phyloP scores from a whole-genome alignment of 495 filamentous ascomycete species.

The Xylaria venustula region DNA sequence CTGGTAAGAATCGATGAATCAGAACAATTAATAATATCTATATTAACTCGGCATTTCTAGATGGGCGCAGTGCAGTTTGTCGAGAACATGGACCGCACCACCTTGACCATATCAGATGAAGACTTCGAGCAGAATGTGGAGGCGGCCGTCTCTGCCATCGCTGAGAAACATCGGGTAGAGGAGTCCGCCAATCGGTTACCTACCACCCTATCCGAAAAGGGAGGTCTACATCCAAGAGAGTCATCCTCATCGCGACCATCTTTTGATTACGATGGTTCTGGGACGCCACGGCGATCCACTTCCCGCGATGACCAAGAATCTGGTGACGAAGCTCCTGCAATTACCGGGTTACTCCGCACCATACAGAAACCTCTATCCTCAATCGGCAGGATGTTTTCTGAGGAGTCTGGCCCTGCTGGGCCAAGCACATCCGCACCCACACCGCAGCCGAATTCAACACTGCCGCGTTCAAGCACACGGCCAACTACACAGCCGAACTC shows the following conservation, averaged over 20 bases:
- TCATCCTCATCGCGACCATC: constrained; percentile 38
- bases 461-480: constrained; percentile 54
- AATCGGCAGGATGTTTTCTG: constrained; percentile 96
- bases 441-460: constrained; percentile 42
- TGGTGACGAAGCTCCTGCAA: constrained; percentile 69
- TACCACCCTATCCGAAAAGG: constrained; percentile 60
- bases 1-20: constrained; percentile 53
- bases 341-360: constrained; percentile 81
- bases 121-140: constrained; percentile 96
- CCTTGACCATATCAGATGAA: constrained; percentile 86
- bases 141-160: constrained; percentile 92
- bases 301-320: constrained; percentile 50
- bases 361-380: constrained; percentile 91
- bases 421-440: constrained; percentile 54
- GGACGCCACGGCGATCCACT: constrained; percentile 38
- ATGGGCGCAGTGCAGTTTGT: constrained; percentile 97
- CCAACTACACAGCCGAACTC: constrained; percentile 53
- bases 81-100: constrained; percentile 91
- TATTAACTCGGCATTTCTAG: constrained; percentile 36
- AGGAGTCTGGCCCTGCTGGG: constrained; percentile 54
- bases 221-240: constrained; percentile 42
- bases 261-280: constrained; percentile 42
- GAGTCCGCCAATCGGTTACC: constrained; percentile 37
- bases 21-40: constrained; percentile 10
- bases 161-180: constrained; percentile 72